A percentile compares a stretch with the other conserved stretches of the same genome.
Conservation (phyloP, 2,329 filamentous ascomycete genomes). For the Botrytis byssoidea region DNA sequence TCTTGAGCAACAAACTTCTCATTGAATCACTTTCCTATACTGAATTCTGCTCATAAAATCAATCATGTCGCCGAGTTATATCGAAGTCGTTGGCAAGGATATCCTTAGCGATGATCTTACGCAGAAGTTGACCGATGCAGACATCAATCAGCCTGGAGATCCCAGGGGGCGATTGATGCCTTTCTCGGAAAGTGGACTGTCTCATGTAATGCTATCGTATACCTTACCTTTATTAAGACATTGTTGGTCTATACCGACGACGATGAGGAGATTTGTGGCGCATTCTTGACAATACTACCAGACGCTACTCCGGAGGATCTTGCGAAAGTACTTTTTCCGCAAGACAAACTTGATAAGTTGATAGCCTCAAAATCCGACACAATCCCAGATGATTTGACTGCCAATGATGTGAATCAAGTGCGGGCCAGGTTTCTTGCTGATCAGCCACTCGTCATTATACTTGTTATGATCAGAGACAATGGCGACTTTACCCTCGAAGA, state of each 20-base stretch:
- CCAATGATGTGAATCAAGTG: neutral
- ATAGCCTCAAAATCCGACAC: too few species aligned
- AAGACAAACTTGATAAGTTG: neutral
- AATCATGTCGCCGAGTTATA: neutral
- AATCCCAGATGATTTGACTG: neutral
- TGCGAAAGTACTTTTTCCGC: neutral
- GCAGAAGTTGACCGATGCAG: neutral
- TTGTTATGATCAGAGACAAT: neutral
- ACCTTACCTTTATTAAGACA: neutral
- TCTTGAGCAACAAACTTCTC: too few species aligned
- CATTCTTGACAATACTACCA: neutral
- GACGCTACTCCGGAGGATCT: neutral
- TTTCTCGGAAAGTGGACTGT: neutral
- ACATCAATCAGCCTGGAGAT: neutral
- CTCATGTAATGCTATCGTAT: neutral
- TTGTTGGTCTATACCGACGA: neutral
- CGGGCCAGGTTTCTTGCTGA: neutral
- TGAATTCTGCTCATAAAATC: too few species aligned
- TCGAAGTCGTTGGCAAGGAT: neutral
- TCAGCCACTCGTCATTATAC: neutral
- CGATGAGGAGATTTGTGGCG: neutral
- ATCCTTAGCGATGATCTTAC: neutral
- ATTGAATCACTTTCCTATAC: too few species aligned
- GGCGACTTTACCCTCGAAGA: neutral
- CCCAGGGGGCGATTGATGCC: neutral